A percentile compares a stretch with the other conserved stretches of the same genome.
These are phyloP conservation scores for Marasmius sp. DNA, from an alignment of 1,284 basidiomycete genomes.

Conservation along the genomic window DNA sequence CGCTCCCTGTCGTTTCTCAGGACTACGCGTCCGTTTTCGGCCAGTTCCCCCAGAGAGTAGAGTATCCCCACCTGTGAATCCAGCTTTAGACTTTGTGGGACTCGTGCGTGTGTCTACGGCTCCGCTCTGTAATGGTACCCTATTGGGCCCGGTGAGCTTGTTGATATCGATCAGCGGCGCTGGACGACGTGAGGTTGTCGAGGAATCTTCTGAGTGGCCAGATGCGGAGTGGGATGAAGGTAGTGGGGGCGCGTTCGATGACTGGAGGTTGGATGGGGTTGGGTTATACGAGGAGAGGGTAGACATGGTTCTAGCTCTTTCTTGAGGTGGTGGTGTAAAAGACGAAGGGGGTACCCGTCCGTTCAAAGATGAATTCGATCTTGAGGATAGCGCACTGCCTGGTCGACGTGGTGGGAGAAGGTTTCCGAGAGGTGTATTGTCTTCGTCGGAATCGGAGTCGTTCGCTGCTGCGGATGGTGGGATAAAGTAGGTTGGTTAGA, in stretches of 20 bases:
- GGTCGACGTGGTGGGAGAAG: slow-evolving; percentile 42
- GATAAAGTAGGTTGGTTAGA: neutral
- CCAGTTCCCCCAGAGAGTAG: slow-evolving; percentile 23
- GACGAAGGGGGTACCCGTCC: slow-evolving; percentile 7
- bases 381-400: slow-evolving; percentile 36
- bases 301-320: neutral
- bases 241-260: neutral
- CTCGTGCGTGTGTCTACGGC: neutral
- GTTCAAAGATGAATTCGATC: slow-evolving; percentile 11
- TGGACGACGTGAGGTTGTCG: slow-evolving; percentile 6
- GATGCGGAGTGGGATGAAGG: neutral
- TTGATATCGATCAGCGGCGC: slow-evolving; percentile 49
- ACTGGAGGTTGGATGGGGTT: neutral
- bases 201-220: neutral
- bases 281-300: neutral
- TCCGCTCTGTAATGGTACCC: slow-evolving; percentile 20
- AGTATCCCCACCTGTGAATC: slow-evolving; percentile 39
- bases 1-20: neutral
- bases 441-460: slow-evolving; percentile 36
- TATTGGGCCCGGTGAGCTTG: slow-evolving; percentile 32
- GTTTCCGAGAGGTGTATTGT: slow-evolving; percentile 43
- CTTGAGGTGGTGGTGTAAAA: neutral
- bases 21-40: slow-evolving; percentile 20
- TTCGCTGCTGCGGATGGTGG: neutral
- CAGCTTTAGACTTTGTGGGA: slow-evolving; percentile 24